These are phyloP conservation scores for Petrea volubilis DNA, from an alignment of 257 asterid genomes.

Conservation along the genomic window DNA sequence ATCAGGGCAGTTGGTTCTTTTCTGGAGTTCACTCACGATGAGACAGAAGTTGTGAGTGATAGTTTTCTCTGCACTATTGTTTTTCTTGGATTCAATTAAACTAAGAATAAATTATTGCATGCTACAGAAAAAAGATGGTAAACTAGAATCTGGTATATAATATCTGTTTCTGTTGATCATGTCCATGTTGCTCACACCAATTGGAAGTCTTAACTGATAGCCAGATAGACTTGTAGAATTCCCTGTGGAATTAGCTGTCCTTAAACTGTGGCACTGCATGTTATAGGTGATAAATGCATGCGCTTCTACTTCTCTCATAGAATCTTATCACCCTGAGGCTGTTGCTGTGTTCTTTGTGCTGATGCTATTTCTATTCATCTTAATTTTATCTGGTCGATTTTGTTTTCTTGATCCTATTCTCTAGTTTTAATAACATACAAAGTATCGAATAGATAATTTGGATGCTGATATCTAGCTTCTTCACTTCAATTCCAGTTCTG, in stretches of 20 bases:
- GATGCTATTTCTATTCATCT: background rate
- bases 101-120: background rate
- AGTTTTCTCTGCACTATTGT: conserved; percentile 16
- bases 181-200: conserved; percentile 6
- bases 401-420: background rate
- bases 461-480: conserved; percentile 3
- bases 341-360: background rate
- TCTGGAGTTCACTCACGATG: conserved; percentile 92
- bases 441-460: background rate
- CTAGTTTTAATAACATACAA: background rate
- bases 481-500: background rate
- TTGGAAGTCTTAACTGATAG: background rate
- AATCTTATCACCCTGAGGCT: background rate
- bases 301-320: background rate
- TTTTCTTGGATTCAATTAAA: conserved; percentile 11
- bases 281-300: background rate
- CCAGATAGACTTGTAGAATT: background rate
- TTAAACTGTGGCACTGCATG: background rate
- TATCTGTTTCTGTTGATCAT: background rate
- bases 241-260: conserved; percentile 3
- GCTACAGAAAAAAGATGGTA: background rate
- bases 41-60: conserved; percentile 83
- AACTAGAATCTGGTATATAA: background rate
- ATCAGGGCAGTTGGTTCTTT: conserved; percentile 99
- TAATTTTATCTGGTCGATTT: background rate